These are phyloP conservation scores for Sutorius eximius DNA, from an alignment of 1,284 basidiomycete genomes.

Conservation along the genomic window DNA sequence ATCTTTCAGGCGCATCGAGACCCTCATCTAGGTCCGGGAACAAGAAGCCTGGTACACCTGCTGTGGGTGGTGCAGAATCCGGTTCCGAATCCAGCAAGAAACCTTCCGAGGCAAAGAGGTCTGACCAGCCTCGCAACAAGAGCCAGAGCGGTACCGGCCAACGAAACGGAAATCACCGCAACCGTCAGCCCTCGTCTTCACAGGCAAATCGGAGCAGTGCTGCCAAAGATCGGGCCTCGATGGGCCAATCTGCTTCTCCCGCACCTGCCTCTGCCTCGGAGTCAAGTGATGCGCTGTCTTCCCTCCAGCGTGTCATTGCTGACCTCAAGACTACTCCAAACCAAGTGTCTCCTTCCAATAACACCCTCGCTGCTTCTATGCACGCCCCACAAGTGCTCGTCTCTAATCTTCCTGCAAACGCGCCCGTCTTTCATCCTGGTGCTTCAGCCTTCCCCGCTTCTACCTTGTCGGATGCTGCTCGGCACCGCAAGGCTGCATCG, in stretches of 20 bases:
- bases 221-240: conserved; percentile 45
- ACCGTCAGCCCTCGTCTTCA: conserved; percentile 53
- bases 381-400: conserved; percentile 43
- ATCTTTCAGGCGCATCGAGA: conserved; percentile 46
- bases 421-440: conserved; percentile 70
- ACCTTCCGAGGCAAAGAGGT: conserved; percentile 53
- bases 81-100: conserved; percentile 68
- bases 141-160: conserved; percentile 48
- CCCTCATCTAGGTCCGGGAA: conserved; percentile 64
- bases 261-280: conserved; percentile 43
- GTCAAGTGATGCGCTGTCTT: conserved; percentile 72
- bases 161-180: conserved; percentile 50
- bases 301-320: conserved; percentile 78
- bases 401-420: conserved; percentile 61
- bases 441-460: conserved; percentile 54
- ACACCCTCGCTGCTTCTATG: conserved; percentile 46
- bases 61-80: conserved; percentile 51
- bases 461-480: conserved; percentile 49
- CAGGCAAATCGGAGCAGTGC: conserved; percentile 49
- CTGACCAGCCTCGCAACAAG: conserved; percentile 56
- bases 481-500: conserved; percentile 79
- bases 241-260: conserved; percentile 50
- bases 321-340: conserved; percentile 73
- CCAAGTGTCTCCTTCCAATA: conserved; percentile 39
- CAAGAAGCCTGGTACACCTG: conserved; percentile 49